These are phyloP conservation scores for Trichosporon inkin DNA, from an alignment of 1,284 basidiomycete species.

Conservation along the genomic window DNA sequence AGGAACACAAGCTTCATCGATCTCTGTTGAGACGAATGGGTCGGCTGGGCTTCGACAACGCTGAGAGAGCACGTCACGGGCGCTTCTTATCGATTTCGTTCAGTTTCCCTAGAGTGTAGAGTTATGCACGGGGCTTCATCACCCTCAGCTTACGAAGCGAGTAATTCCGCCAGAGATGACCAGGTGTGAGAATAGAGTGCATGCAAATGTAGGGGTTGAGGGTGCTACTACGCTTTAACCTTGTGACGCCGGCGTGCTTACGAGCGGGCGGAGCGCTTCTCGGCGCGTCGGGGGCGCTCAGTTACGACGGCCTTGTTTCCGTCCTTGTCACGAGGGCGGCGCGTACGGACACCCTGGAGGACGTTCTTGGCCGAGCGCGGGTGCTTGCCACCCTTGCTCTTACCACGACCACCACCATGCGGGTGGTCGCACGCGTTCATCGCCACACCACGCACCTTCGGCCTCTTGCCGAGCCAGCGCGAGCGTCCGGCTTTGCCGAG, in stretches of 20 bases:
- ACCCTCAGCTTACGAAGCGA: neutral
- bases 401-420: conserved; percentile 93
- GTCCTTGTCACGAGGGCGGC: conserved; percentile 82
- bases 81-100: neutral
- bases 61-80: neutral
- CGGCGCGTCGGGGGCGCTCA: conserved; percentile 69
- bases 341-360: conserved; percentile 86
- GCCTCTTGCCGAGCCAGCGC: conserved; percentile 82
- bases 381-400: conserved; percentile 92
- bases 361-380: conserved; percentile 88
- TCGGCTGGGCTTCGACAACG: neutral
- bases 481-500: conserved; percentile 89
- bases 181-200: conserved; percentile 21
- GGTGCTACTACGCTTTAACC: neutral
- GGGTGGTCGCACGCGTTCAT: conserved; percentile 99
- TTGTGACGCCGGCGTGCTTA: neutral
- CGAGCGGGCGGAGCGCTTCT: conserved; percentile 10
- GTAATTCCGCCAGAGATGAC: neutral
- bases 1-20: neutral
- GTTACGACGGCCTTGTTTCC: conserved; percentile 93
- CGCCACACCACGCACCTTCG: conserved; percentile 90
- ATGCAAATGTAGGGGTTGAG: conserved; percentile 16
- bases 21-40: conserved; percentile 3
- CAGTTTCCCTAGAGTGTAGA: neutral
- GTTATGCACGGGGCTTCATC: neutral